A percentile compares a stretch with the other conserved stretches of the same genome.
phyloP scores from a whole-genome alignment of 306 rosid genomes.

The Trifolium fragiferum region DNA sequence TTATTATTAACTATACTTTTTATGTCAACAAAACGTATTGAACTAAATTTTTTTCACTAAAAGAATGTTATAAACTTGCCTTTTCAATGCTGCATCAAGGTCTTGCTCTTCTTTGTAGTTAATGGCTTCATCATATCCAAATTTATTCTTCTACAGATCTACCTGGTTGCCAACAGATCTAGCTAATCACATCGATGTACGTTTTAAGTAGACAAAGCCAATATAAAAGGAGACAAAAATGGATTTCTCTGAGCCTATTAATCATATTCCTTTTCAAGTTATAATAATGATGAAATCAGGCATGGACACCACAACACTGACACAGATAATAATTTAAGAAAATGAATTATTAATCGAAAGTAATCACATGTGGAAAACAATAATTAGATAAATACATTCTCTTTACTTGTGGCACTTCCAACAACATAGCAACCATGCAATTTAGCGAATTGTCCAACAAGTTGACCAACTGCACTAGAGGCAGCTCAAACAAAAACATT shows the following conservation, averaged over 20 bases:
- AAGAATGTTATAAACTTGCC: slow-evolving; percentile 14
- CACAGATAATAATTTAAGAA: not conserved
- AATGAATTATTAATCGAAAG: not conserved
- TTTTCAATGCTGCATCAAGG: slow-evolving; percentile 45
- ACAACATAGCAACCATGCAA: slow-evolving; percentile 43
- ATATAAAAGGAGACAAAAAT: not conserved
- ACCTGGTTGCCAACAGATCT: slow-evolving; percentile 34
- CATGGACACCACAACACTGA: not conserved
- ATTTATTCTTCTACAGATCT: slow-evolving; percentile 34
- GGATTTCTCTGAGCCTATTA: not conserved
- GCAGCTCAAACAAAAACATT: slow-evolving; percentile 46
- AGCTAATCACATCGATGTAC: no score
- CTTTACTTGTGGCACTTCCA: slow-evolving; percentile 56
- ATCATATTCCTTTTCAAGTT: not conserved
- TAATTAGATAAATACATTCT: slow-evolving; percentile 38
- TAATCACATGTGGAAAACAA: not conserved
- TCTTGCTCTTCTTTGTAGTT: slow-evolving; percentile 51
- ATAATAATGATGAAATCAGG: no score
- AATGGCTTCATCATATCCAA: slow-evolving; percentile 45
- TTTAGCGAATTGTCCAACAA: slow-evolving; percentile 47
- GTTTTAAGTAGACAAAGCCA: no score
- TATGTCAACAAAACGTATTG: not conserved
- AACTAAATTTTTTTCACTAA: not conserved
- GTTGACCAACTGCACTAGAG: slow-evolving; percentile 46
- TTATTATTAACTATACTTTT: not conserved